Evolutionary conservation across 768 basidiomycete species (phyloP), one percentile per base, ranked within the genome.

Genomic region (Podaxis carcinomalis): DNA sequence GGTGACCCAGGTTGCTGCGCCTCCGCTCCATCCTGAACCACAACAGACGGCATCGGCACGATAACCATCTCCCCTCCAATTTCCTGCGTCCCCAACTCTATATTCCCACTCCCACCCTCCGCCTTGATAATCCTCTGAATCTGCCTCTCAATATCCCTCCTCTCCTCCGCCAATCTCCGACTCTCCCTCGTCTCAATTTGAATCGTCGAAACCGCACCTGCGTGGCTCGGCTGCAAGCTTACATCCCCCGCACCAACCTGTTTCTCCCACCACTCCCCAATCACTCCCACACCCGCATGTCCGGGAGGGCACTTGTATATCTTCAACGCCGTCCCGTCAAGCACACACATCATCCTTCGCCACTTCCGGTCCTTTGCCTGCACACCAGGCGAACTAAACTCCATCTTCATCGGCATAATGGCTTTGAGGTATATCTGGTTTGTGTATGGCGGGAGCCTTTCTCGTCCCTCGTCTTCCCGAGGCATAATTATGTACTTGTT

Each of bases 361-460:
- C 97, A 99, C 69, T 93, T 92, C 50, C 97, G 79, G 70, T 98
- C 95, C 69, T 80, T 84, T 5, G 95, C 88, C 72, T 96, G 92
- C 2, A 92, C 78, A 5, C 95, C 95, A 0, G 95, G 93, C 10
- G 81, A 73, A 3, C 75, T 77, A 69, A 99, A 98, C 78, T 99
- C 97, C 86, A 95, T 84, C 79, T 99, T 99, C 51, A 92, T 85
- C 1, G 90, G 89, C 77, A 99, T 83, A 57, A 87, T 80, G 2
- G 88, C 92, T 37, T 84, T 81, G 67, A 98, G 84, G 68, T 92
- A 87, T 16, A 98, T 83, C 14, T 79, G 74, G 74, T 97, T 98
- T 62, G 82, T 83, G 72, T 99, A 99, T 4, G 71, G 44, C 0
- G 97, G 97, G 0, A 99, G 80, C 40, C 71, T 72, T 73, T 99